Conservation (phyloP, 176 grass and related monocot genomes). For the Pontederia crassipes region DNA sequence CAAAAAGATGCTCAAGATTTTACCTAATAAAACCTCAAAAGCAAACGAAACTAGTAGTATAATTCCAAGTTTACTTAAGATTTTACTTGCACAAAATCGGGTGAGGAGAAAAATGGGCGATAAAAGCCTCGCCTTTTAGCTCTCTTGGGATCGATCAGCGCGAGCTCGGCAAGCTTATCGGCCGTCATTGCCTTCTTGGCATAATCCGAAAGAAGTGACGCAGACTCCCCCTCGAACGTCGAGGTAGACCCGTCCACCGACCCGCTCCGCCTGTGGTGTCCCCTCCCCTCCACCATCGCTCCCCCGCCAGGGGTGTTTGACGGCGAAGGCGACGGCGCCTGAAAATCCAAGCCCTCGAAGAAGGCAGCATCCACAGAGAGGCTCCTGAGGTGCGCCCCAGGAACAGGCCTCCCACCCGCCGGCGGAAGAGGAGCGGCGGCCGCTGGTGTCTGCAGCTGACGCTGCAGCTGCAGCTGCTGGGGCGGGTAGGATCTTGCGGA, state of each 20-base stretch:
- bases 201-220: conserved; percentile 38
- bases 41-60: too few species aligned
- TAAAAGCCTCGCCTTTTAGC: conserved; percentile 51
- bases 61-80: background rate
- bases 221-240: conserved; percentile 62
- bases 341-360: conserved; percentile 61
- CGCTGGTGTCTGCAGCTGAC: conserved; percentile 7
- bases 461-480: background rate
- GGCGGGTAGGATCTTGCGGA: background rate
- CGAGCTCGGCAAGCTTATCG: conserved; percentile 66
- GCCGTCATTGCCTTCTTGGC: conserved; percentile 75
- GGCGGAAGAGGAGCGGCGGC: background rate
- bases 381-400: conserved; percentile 31
- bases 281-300: conserved; percentile 9
- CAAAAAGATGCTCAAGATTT: too few species aligned
- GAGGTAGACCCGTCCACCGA: conserved; percentile 68
- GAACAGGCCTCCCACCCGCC: background rate
- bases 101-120: background rate
- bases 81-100: background rate
- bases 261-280: conserved; percentile 55
- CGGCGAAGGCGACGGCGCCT: conserved; percentile 10
- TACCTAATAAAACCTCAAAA: too few species aligned
- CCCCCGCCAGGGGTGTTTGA: background rate
- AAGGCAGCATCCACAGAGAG: conserved; percentile 89
- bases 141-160: conserved; percentile 80